Conservation (phyloP, 2,329 filamentous ascomycete species). For the Cercospora beticola region DNA sequence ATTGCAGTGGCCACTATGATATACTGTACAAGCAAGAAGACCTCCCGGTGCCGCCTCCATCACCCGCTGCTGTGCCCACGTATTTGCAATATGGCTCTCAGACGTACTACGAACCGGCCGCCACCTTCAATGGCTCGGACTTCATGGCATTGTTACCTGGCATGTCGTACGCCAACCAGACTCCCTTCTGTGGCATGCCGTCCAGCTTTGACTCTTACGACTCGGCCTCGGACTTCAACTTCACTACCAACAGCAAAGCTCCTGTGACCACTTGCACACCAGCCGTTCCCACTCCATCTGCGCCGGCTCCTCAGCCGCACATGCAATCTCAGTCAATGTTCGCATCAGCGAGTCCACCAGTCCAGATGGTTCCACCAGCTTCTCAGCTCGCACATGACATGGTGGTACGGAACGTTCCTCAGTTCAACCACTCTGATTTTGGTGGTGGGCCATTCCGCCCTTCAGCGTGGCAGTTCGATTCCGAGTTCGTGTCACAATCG, state of each 20-base stretch:
- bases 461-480: slow-evolving; percentile 48
- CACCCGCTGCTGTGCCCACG: slow-evolving; percentile 33
- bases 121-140: slow-evolving; percentile 37
- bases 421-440: slow-evolving; percentile 25
- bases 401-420: slow-evolving; percentile 32
- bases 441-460: slow-evolving; percentile 47
- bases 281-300: slow-evolving; percentile 29
- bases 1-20: slow-evolving; percentile 78
- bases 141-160: slow-evolving; percentile 50
- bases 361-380: slow-evolving; percentile 33
- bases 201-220: slow-evolving; percentile 26
- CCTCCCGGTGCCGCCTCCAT: slow-evolving; percentile 38
- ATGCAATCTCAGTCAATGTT: slow-evolving; percentile 33
- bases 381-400: slow-evolving; percentile 35
- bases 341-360: slow-evolving; percentile 28
- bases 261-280: slow-evolving; percentile 30
- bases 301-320: slow-evolving; percentile 32
- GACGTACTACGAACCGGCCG: slow-evolving; percentile 31
- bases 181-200: slow-evolving; percentile 23
- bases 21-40: slow-evolving; percentile 75
- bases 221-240: slow-evolving; percentile 32
- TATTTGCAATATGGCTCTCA: slow-evolving; percentile 37
- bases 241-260: slow-evolving; percentile 26
- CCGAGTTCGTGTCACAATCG: slow-evolving; percentile 42
- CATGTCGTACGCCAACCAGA: slow-evolving; percentile 41